Conservation (phyloP, 768 basidiomycete genomes). For the Leccinum subgranulosum region DNA sequence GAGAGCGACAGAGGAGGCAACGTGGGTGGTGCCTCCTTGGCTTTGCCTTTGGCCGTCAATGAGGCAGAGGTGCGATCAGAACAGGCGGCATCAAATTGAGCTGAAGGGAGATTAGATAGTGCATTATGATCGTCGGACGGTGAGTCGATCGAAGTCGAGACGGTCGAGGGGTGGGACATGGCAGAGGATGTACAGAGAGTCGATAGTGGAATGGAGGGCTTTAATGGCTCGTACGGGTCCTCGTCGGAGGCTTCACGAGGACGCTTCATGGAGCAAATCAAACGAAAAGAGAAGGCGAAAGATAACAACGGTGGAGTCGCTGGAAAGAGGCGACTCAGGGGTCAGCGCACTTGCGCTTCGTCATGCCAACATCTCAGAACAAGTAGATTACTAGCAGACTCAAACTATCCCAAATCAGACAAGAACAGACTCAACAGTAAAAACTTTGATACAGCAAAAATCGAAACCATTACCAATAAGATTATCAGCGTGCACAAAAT, state of each 20-base stretch:
- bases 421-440: constrained; percentile 1
- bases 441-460: constrained; percentile 17
- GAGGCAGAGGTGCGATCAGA: constrained; percentile 19
- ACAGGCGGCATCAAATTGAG: constrained; percentile 3
- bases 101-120: constrained; percentile 28
- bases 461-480: constrained; percentile 32
- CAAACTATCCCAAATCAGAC: constrained; percentile 2
- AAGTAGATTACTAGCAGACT: constrained; percentile 9
- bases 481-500: constrained; percentile 13
- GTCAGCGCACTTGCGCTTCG: neutral
- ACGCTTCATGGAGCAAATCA: constrained; percentile 37
- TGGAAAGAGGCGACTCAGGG: constrained; percentile 27
- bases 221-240: constrained; percentile 3
- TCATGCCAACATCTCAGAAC: constrained; percentile 9
- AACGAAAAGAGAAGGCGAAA: constrained; percentile 15
- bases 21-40: constrained; percentile 48
- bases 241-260: constrained; percentile 23
- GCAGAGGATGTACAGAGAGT: constrained; percentile 5
- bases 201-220: neutral
- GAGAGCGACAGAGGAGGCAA: constrained; percentile 67
- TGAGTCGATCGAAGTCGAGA: constrained; percentile 6
- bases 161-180: constrained; percentile 12
- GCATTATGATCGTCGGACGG: constrained; percentile 2
- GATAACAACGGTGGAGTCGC: constrained; percentile 10
- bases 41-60: constrained; percentile 53